These are phyloP conservation scores for Magnolia kwangsiensis DNA, from an alignment of 164 flowering plant genomes.

Conservation along the genomic window DNA sequence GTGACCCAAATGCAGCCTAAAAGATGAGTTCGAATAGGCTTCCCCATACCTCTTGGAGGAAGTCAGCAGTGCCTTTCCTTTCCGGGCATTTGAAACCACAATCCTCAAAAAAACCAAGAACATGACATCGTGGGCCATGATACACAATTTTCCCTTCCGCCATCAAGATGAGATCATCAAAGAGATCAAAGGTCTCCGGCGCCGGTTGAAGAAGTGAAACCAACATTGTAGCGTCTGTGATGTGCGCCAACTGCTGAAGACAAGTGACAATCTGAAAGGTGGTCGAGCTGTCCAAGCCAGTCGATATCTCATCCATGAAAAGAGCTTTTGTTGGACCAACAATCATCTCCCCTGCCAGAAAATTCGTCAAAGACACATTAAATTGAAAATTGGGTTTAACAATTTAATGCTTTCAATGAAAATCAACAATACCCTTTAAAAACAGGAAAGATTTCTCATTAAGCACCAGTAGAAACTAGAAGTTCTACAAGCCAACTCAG, in stretches of 20 bases:
- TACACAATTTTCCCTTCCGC: constrained; percentile 49
- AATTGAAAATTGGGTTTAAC: not conserved
- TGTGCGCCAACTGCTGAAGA: constrained; percentile 46
- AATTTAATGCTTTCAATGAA: not conserved
- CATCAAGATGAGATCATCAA: constrained; percentile 55
- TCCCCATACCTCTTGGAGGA: constrained; percentile 45
- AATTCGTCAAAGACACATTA: not conserved
- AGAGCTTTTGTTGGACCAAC: constrained; percentile 52
- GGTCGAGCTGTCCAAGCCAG: constrained; percentile 55
- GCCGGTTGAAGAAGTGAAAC: constrained; percentile 64
- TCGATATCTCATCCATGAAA: constrained; percentile 64
- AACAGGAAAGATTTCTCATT: not conserved
- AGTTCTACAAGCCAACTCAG: not conserved
- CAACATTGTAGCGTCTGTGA: constrained; percentile 42
- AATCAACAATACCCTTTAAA: not conserved
- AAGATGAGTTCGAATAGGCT: not conserved
- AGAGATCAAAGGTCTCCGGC: constrained; percentile 55
- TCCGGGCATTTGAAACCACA: constrained; percentile 55
- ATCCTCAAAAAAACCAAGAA: constrained; percentile 41
- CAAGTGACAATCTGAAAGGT: constrained; percentile 46
- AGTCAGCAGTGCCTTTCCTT: constrained; percentile 54
- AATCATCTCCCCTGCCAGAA: constrained; percentile 48
- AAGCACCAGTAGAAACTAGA: not conserved
- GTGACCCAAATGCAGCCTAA: too few relatives aligned
- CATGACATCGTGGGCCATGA: constrained; percentile 41